These are phyloP conservation scores for Catunica adiposa DNA, from an alignment of 2,329 filamentous ascomycete genomes.

Conservation along the genomic window DNA sequence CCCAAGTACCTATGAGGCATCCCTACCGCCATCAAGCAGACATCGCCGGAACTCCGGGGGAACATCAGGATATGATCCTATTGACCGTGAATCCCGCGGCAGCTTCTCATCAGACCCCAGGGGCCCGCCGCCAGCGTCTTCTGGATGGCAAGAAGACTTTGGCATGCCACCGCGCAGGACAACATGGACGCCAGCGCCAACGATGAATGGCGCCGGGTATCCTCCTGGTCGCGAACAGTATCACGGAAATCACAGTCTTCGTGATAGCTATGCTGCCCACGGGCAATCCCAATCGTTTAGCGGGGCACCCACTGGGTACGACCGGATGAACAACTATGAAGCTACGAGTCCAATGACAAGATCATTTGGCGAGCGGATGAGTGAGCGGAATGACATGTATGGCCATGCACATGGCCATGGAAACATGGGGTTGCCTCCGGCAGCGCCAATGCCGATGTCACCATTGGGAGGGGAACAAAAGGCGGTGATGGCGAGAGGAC, in stretches of 20 bases:
- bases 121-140: neutral
- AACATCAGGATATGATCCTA: neutral
- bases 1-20: slow-evolving; percentile 1
- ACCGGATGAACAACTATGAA: slow-evolving; percentile 3
- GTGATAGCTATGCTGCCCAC: slow-evolving; percentile 4
- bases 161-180: neutral
- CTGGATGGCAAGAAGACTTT: neutral
- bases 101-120: neutral
- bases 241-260: neutral
- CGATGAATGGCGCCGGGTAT: neutral
- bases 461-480: neutral
- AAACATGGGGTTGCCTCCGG: neutral
- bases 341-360: neutral
- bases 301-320: neutral
- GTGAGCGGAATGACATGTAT: neutral
- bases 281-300: slow-evolving; percentile 8
- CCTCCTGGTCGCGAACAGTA: slow-evolving; percentile 6
- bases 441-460: slow-evolving; percentile 11
- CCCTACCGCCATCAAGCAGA: neutral
- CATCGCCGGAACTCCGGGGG: slow-evolving; percentile 3
- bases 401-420: no score
- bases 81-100: neutral
- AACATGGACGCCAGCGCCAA: slow-evolving; percentile 1
- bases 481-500: neutral
- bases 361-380: neutral